phyloP scores from a whole-genome alignment of 768 basidiomycete genomes.

The Russula brevipes region DNA sequence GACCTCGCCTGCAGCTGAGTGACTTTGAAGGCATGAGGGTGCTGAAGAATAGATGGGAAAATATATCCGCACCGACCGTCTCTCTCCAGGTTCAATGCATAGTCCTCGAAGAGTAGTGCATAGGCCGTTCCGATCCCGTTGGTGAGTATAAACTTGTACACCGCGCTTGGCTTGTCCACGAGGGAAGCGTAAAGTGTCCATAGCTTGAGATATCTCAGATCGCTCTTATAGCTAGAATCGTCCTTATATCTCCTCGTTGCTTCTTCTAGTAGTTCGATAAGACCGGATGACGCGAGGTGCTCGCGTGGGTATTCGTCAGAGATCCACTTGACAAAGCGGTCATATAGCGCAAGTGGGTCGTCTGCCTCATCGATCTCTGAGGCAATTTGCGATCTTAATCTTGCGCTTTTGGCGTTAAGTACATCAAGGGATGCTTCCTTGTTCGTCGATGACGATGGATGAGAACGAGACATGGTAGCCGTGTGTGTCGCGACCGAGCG shows the following conservation, averaged over 20 bases:
- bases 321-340: slow-evolving; percentile 88
- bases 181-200: slow-evolving; percentile 86
- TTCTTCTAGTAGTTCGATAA: slow-evolving; percentile 78
- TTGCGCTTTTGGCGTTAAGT: slow-evolving; percentile 14
- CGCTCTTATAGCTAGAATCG: slow-evolving; percentile 80
- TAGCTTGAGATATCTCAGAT: slow-evolving; percentile 85
- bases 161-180: slow-evolving; percentile 62
- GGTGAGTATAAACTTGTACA: slow-evolving; percentile 50
- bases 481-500: background rate
- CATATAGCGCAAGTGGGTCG: slow-evolving; percentile 82
- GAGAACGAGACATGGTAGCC: slow-evolving; percentile 15
- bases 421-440: slow-evolving; percentile 4
- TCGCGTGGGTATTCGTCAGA: slow-evolving; percentile 70
- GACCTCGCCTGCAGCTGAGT: slow-evolving; percentile 70
- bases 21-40: slow-evolving; percentile 39
- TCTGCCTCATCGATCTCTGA: slow-evolving; percentile 54
- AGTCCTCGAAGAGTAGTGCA: slow-evolving; percentile 86
- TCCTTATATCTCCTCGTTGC: slow-evolving; percentile 75
- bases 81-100: slow-evolving; percentile 72
- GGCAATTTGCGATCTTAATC: slow-evolving; percentile 30
- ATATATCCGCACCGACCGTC: slow-evolving; percentile 55
- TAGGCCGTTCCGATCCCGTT: slow-evolving; percentile 60
- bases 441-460: slow-evolving; percentile 7
- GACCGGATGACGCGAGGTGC: slow-evolving; percentile 60
- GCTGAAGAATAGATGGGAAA: slow-evolving; percentile 1